These are phyloP conservation scores for Immersiella caudata DNA, from an alignment of 495 filamentous ascomycete genomes.

Conservation along the genomic window DNA sequence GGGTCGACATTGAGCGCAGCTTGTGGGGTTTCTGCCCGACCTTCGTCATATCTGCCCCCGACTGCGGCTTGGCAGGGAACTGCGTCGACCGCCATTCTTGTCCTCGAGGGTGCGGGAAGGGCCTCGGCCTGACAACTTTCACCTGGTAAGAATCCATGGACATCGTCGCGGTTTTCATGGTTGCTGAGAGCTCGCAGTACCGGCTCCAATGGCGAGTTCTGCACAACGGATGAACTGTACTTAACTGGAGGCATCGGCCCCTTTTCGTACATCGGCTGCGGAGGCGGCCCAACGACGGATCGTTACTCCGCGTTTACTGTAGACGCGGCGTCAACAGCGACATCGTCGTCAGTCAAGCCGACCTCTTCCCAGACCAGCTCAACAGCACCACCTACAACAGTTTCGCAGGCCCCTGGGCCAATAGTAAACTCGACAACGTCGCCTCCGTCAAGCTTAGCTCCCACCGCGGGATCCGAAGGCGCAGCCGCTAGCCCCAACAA, in stretches of 20 bases:
- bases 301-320: conserved; percentile 21
- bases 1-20: conserved; percentile 22
- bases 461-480: background rate
- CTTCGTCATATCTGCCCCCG: conserved; percentile 10
- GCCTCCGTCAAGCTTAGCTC: background rate
- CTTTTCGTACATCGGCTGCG: conserved; percentile 30
- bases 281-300: conserved; percentile 14
- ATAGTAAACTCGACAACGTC: background rate
- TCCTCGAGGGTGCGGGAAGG: conserved; percentile 19
- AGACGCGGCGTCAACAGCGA: background rate
- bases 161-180: no score
- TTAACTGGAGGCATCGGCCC: conserved; percentile 21
- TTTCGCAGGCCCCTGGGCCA: background rate
- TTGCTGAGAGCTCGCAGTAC: conserved; percentile 7
- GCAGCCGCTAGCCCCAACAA: background rate
- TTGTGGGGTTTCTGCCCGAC: conserved; percentile 32
- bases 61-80: conserved; percentile 29
- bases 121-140: conserved; percentile 21
- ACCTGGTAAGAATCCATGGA: conserved; percentile 28
- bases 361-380: background rate
- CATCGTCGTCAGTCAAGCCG: background rate
- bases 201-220: conserved; percentile 20
- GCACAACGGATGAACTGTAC: conserved; percentile 29
- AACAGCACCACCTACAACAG: background rate
- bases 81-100: conserved; percentile 30